Evolutionary conservation across 108 stramenopile species (phyloP).

Genomic region (Bacterosira constricta): DNA sequence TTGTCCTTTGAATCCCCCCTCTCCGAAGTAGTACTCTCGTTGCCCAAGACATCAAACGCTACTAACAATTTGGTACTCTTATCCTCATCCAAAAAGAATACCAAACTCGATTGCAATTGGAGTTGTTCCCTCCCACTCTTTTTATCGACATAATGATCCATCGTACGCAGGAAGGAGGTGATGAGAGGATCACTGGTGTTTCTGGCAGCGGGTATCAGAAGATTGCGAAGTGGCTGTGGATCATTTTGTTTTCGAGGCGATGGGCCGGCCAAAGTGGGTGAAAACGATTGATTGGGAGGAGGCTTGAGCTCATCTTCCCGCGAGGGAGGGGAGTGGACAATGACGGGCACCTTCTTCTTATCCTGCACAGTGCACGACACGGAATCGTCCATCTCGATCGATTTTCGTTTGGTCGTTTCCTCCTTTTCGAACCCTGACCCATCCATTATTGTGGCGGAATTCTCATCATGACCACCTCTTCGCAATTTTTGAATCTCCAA

Average conservation of each 20-base stretch:
- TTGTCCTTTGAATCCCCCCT: neutral
- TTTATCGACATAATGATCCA: slow-evolving; percentile 38
- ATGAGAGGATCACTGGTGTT: slow-evolving; percentile 53
- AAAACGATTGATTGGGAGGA: neutral
- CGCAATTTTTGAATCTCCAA: slow-evolving; percentile 28
- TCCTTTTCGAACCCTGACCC: neutral
- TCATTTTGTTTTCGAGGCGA: neutral
- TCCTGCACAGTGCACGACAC: neutral
- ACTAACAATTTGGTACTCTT: slow-evolving; percentile 59
- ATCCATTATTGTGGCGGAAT: neutral
- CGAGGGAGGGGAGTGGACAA: slow-evolving; percentile 15
- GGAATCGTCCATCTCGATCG: neutral
- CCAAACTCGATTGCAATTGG: slow-evolving; percentile 42
- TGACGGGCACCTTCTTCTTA: slow-evolving; percentile 1
- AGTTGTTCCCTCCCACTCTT: slow-evolving; percentile 41
- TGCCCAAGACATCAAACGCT: slow-evolving; percentile 58
- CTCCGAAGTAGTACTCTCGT: no score
- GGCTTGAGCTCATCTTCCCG: neutral
- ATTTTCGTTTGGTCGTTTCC: neutral
- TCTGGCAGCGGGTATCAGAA: slow-evolving; percentile 53
- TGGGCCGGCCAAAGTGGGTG: neutral
- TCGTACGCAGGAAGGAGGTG: slow-evolving; percentile 44
- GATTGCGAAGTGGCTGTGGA: slow-evolving; percentile 33
- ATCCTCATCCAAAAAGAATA: slow-evolving; percentile 69
- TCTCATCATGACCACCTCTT: neutral